Percentiles rank a stretch among this genome's conserved stretches.
Conservation (phyloP, 208 protist species). For the Trypanosoma avium region DNA sequence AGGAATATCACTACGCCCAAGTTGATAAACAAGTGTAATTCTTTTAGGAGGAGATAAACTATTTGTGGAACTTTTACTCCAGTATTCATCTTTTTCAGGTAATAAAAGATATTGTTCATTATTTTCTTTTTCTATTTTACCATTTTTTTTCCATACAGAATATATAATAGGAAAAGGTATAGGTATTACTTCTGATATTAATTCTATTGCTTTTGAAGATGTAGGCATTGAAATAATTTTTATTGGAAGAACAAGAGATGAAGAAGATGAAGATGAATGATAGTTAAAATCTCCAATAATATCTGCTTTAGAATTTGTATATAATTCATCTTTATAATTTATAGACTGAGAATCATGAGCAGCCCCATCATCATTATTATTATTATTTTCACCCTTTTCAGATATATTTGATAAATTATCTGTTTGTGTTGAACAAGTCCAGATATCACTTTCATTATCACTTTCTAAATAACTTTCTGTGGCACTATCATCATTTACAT, state of each 20-base stretch:
- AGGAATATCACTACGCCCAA: constrained; percentile 20
- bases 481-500: constrained; percentile 10
- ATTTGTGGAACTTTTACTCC: too few species aligned
- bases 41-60: too few species aligned
- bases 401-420: background rate
- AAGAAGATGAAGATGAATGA: background rate
- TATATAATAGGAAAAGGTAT: background rate
- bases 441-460: constrained; percentile 2
- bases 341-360: constrained; percentile 10
- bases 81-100: background rate
- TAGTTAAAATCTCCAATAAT: too few species aligned
- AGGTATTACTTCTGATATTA: background rate
- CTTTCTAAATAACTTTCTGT: background rate
- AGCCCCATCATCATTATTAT: constrained; percentile 10
- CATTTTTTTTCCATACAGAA: background rate
- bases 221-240: background rate
- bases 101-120: background rate
- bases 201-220: background rate
- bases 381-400: background rate
- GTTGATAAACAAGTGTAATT: constrained; percentile 19
- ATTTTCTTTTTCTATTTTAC: background rate
- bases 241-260: background rate
- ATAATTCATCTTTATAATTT: too few species aligned
- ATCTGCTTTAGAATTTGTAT: too few species aligned
- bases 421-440: constrained; percentile 17